Percentiles rank a stretch among this genome's conserved stretches.
These are phyloP conservation scores for Reticulascus tulasneorum DNA, from an alignment of 2,329 filamentous ascomycete species.

Conservation along the genomic window DNA sequence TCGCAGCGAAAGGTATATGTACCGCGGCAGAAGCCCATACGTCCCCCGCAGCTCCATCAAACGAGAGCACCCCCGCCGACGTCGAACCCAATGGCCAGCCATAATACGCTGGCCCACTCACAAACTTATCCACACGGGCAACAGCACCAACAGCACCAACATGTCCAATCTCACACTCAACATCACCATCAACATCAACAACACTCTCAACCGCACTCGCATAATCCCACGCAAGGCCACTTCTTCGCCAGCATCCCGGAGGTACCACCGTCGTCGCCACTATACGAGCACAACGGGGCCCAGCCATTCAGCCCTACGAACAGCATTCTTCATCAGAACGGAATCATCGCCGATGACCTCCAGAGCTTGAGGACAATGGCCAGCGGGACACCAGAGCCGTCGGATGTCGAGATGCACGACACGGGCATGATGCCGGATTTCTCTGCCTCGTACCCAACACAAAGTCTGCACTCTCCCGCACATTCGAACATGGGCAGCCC, in stretches of 20 bases:
- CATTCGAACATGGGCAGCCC: conserved; percentile 7
- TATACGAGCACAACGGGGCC: conserved; percentile 11
- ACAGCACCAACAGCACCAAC: conserved; percentile 19
- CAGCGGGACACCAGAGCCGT: conserved; percentile 21
- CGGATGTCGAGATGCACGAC: conserved; percentile 32
- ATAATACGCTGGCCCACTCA: conserved; percentile 10
- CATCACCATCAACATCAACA: conserved; percentile 6
- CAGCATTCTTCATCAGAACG: conserved; percentile 15
- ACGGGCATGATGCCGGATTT: conserved; percentile 24
- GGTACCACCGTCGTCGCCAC: conserved; percentile 1
- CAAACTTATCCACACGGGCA: conserved; percentile 19
- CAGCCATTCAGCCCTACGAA: conserved; percentile 6
- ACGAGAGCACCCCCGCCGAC: conserved; percentile 11
- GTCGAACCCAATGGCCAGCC: conserved; percentile 12
- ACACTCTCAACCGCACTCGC: conserved; percentile 5
- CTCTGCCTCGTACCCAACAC: conserved; percentile 9
- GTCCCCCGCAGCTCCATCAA: conserved; percentile 12
- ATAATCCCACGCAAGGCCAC: conserved; percentile 12
- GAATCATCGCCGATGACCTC: conserved; percentile 33
- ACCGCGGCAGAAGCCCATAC: conserved; percentile 14
- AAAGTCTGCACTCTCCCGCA: conserved; percentile 2
- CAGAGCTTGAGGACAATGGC: conserved; percentile 29
- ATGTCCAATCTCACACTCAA: conserved; percentile 3
- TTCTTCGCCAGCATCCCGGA: conserved; percentile 13
- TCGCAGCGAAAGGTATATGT: conserved; percentile 29